A percentile compares a stretch with the other conserved stretches of the same genome.
These are phyloP conservation scores for Boletus semigastroideus DNA, from an alignment of 1,284 basidiomycete species.

Conservation along the genomic window DNA sequence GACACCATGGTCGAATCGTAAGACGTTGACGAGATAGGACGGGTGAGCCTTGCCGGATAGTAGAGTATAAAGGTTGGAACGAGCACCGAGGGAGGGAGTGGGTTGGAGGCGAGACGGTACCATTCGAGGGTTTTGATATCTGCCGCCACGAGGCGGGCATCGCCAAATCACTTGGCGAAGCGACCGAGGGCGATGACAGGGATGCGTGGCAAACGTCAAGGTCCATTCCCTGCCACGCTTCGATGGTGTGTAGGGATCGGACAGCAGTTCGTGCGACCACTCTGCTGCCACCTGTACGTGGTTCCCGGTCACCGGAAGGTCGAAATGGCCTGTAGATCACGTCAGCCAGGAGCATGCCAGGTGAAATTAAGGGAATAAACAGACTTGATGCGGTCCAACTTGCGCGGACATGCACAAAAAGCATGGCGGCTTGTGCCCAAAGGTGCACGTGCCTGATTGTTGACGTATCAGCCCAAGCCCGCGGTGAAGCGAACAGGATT, in stretches of 20 bases:
- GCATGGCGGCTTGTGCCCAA: constrained; percentile 22
- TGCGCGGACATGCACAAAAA: constrained; percentile 25
- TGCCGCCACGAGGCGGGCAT: constrained; percentile 29
- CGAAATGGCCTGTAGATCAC: constrained; percentile 25
- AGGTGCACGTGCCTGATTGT: constrained; percentile 16
- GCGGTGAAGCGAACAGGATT: neutral
- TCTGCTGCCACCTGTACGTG: constrained; percentile 28
- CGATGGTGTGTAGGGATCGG: constrained; percentile 24
- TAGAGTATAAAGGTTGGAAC: neutral
- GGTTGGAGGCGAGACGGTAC: constrained; percentile 10
- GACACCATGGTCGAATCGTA: constrained; percentile 43
- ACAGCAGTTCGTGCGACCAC: constrained; percentile 13
- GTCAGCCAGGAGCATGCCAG: constrained; percentile 21
- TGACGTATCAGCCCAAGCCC: neutral
- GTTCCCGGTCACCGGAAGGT: constrained; percentile 25
- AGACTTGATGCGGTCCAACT: constrained; percentile 18
- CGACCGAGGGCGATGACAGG: constrained; percentile 30
- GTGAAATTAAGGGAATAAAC: constrained; percentile 26
- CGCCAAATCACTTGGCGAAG: constrained; percentile 31
- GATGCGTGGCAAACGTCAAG: constrained; percentile 22
- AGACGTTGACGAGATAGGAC: neutral
- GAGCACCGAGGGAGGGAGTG: constrained; percentile 7
- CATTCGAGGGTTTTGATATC: constrained; percentile 33
- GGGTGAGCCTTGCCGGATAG: neutral
- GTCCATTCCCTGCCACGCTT: constrained; percentile 33